Evolutionary conservation across 495 filamentous ascomycete genomes (phyloP).

Genomic region (Xylaria scruposa): DNA sequence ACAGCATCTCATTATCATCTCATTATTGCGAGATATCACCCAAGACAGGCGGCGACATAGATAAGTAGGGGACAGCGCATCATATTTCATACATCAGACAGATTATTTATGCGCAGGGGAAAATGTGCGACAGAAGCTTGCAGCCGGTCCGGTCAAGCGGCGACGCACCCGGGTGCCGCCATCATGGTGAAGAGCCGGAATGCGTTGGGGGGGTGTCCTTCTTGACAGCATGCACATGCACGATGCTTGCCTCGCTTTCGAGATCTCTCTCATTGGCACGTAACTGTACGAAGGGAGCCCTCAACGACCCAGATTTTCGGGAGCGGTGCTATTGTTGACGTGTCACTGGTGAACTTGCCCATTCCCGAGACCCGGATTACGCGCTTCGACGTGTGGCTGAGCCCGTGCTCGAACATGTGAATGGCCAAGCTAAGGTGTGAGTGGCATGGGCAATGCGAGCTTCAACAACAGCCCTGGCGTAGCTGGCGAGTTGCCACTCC

Average conservation of each 20-base stretch:
- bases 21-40: conserved; percentile 13
- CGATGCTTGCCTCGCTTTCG: conserved; percentile 24
- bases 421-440: conserved; percentile 20
- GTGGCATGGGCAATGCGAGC: conserved; percentile 21
- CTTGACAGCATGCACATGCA: conserved; percentile 25
- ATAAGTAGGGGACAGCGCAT: conserved; percentile 17
- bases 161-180: conserved; percentile 23
- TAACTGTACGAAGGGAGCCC: conserved; percentile 1
- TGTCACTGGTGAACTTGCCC: conserved; percentile 24
- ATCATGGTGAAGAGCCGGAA: conserved; percentile 24
- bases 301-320: conserved; percentile 24
- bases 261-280: conserved; percentile 22
- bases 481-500: conserved; percentile 11
- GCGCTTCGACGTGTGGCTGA: conserved; percentile 24
- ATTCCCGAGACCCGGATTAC: conserved; percentile 20
- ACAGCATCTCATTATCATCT: conserved; percentile 24
- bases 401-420: not conserved
- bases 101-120: conserved; percentile 2
- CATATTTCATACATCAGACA: conserved; percentile 5
- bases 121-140: conserved; percentile 17
- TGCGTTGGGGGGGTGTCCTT: conserved; percentile 16
- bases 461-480: not conserved
- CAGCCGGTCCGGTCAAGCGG: conserved; percentile 23
- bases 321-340: conserved; percentile 26
- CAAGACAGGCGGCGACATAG: conserved; percentile 9